Percentiles rank a stretch among this genome's conserved stretches.
These are phyloP conservation scores for Tricholoma flavovirens DNA, from an alignment of 768 basidiomycete species.

Conservation along the genomic window DNA sequence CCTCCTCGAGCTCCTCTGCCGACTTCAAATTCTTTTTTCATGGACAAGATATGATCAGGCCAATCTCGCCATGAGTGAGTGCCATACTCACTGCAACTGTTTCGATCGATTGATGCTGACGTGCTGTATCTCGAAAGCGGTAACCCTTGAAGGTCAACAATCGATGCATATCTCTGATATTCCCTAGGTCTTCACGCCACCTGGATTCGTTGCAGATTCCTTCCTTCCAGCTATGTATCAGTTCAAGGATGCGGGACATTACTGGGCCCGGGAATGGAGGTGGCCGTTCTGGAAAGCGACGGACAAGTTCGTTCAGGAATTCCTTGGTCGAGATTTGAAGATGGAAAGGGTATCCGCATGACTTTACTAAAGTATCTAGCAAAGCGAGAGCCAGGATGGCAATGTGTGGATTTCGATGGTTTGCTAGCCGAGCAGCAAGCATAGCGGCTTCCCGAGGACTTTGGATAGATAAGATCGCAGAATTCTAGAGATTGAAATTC, in stretches of 20 bases:
- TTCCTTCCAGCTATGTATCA: conserved; percentile 94
- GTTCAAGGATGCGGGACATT: conserved; percentile 90
- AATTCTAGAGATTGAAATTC: background rate
- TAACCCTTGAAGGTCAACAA: conserved; percentile 91
- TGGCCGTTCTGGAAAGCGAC: conserved; percentile 95
- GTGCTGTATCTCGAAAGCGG: conserved; percentile 55
- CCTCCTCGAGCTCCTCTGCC: conserved; percentile 92
- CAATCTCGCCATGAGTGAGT: background rate
- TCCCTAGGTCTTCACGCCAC: conserved; percentile 94
- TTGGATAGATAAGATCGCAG: conserved; percentile 3
- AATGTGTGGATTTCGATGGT: conserved; percentile 90
- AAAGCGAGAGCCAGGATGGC: conserved; percentile 81
- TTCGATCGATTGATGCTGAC: conserved; percentile 28
- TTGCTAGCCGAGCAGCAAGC: conserved; percentile 75
- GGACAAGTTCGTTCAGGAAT: conserved; percentile 96
- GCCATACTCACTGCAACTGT: conserved; percentile 37
- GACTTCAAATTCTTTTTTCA: conserved; percentile 80
- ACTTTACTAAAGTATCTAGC: conserved; percentile 88
- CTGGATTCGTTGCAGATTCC: conserved; percentile 83
- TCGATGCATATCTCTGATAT: conserved; percentile 97
- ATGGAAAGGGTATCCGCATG: conserved; percentile 96
- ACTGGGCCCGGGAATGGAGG: conserved; percentile 92
- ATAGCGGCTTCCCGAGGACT: conserved; percentile 92
- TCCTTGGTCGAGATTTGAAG: conserved; percentile 97
- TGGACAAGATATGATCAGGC: background rate